Evolutionary conservation across 768 basidiomycete species (phyloP), one percentile per base, ranked within the genome.

Genomic region (Collybiopsis confluens): DNA sequence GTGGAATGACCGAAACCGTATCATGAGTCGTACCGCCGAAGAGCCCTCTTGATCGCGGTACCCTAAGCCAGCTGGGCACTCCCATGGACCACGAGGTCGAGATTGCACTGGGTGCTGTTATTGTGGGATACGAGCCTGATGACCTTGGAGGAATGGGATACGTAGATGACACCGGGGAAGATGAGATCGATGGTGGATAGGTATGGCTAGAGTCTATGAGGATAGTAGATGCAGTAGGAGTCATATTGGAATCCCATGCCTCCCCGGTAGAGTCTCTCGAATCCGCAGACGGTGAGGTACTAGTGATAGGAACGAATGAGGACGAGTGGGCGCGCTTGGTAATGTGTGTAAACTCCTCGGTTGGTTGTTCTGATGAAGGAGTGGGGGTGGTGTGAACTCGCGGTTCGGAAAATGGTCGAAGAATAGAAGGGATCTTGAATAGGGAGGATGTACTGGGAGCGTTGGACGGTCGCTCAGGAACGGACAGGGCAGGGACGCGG

Each of bases 301-400:
- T 72, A 6, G 82, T 80, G 45, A 86, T 50, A 0, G 87, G 83
- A 20, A 90, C 71, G 57, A 90, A 88, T 6, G 78, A 48, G 47
- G 45, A 79, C 10, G 77, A 75, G 45, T 78, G 71, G 13, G 75
- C 70, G 40, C 79, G 73, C 62, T 78, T 84, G 47, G 78, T 76
- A 51, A 91, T 76, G 61, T 90, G 83, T 5, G 87, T 89, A 63
- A 86, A 90, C 42, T 85, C 88, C 52, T 90, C 88, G 27, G 66
- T 28, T 4, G 51, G 27, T 43, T 18, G 43, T 35, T 56, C 46
- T 43, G 46, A 15, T 37, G 52, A 15, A 30, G 28, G 8, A 23
- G 33, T 41, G 18, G 27, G 11, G 41, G 16, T 43, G 1, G 30
- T 8, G 33, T 3, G 33, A 7, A 30, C 15, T 26, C 41, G 45